Base-by-base conservation (phyloP, 2,329 filamentous ascomycete species). In the Blastomyces gilchristii region DNA sequence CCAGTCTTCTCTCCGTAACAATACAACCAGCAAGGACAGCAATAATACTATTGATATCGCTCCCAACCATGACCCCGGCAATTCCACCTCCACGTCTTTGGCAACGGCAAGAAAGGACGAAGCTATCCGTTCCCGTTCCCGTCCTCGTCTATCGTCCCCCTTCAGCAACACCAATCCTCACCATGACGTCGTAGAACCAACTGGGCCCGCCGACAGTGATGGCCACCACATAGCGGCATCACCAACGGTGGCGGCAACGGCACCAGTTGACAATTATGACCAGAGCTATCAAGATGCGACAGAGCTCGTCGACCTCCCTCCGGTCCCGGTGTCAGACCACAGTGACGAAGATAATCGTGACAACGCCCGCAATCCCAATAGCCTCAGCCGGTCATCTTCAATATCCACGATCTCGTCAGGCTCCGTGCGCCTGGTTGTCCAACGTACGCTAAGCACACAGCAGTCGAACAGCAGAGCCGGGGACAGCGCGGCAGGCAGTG, bases 391-490 rank as follows among this genome's bases (percentile, higher is more conserved):
- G 43, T 43, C 58, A 31, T 62, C 58, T 31, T 67, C 66, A 43
- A 57, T 61, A 22, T 61, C 62, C 6, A 63, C 65, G 2, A 64
- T 67, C 43, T 66, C 66, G 5, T 67, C 66, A 14, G 66, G 66
- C 12, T 63, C 62, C 7, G 50, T 67, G 3, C 61, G 64, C 18
- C 39, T 67, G 28, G 66, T 64, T 43, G 60, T 62, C 11, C 64
- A 63, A 39, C 66, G 63, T 31, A 66, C 66, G 18, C 56, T 47
- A 3, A 61, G 57, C 41, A 63, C 62, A 57, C 61, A 63, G 28
- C 28, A 39, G 34, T 64, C 64, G 14, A 43, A 22, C n/a, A 22
- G n/a, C 11, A 57, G 61, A 50, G 8, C 31, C 37, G 18, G 34
- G 11, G 50, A 18, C 14, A 34, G 50, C 28, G 14, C n/a, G 16